Evolutionary conservation across 129 eudicot genomes (phyloP).

Genomic region (Centella asiatica): DNA sequence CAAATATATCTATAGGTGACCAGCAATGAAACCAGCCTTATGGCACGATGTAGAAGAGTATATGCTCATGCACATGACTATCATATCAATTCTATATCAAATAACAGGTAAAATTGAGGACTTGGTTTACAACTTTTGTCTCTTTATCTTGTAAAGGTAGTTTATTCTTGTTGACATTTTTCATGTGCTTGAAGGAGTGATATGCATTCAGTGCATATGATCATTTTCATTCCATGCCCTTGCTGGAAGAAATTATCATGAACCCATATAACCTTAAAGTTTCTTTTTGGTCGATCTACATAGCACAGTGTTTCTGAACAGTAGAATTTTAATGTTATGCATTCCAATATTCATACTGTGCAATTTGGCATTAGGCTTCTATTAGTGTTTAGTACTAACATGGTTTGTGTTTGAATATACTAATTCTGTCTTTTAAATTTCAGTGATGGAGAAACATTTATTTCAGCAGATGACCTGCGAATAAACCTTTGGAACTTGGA

Average conservation of each 20-base stretch:
- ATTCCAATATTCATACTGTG: no score
- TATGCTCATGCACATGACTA: constrained; percentile 99
- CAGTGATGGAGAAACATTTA: constrained; percentile 97
- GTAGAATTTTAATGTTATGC: no score
- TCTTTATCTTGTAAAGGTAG: neutral
- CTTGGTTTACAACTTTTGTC: neutral
- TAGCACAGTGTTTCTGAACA: no score
- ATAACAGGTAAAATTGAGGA: constrained; percentile 57
- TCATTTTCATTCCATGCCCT: no score
- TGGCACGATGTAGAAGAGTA: constrained; percentile 91
- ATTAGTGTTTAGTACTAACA: neutral
- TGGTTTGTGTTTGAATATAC: constrained; percentile 4
- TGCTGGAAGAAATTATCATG: no score
- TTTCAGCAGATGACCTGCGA: constrained; percentile 96
- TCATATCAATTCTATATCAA: constrained; percentile 94
- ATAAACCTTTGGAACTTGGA: constrained; percentile 99
- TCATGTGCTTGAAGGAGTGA: no score
- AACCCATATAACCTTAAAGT: no score
- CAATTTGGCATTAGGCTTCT: neutral
- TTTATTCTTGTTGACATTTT: neutral
- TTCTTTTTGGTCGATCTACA: no score
- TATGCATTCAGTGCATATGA: no score
- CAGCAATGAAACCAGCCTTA: constrained; percentile 80
- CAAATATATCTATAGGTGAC: constrained; percentile 51
- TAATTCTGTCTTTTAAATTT: constrained; percentile 13